phyloP scores from a whole-genome alignment of 768 basidiomycete genomes.

The Auricularia sp. region DNA sequence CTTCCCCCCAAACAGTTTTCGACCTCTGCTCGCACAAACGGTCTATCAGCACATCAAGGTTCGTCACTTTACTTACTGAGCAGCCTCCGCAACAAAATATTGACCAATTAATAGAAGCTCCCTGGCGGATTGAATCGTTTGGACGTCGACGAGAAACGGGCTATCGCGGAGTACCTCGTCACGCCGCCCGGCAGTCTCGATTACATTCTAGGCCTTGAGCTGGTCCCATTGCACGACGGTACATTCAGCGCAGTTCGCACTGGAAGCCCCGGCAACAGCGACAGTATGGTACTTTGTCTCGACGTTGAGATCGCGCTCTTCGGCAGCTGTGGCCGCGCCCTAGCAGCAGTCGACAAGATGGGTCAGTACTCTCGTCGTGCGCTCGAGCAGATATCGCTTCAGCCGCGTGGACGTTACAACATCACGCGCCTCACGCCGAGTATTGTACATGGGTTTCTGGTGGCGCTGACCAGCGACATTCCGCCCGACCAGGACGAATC shows the following conservation, averaged over 20 bases:
- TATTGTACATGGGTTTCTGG: conserved; percentile 16
- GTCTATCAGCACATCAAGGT: background rate
- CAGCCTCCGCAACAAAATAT: too few relatives aligned
- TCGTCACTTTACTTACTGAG: background rate
- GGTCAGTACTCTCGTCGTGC: conserved; percentile 21
- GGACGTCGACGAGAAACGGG: too few relatives aligned
- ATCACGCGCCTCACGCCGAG: conserved; percentile 18
- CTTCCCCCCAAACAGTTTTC: background rate
- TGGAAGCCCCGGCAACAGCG: background rate
- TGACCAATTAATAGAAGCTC: too few relatives aligned
- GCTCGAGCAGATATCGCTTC: conserved; percentile 12
- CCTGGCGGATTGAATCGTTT: too few relatives aligned
- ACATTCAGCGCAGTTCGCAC: background rate
- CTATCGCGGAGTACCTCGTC: too few relatives aligned
- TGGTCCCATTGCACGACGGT: too few relatives aligned
- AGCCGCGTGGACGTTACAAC: background rate
- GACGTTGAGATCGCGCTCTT: background rate
- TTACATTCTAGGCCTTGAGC: too few relatives aligned
- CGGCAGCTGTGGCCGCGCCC: background rate
- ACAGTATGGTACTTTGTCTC: background rate
- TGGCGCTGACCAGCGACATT: conserved; percentile 22
- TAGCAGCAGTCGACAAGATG: conserved; percentile 21
- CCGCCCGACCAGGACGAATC: conserved; percentile 14
- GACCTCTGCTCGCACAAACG: background rate
- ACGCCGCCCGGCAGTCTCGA: too few relatives aligned